A percentile compares a stretch with the other conserved stretches of the same genome.
Evolutionary conservation across 1,284 basidiomycete species (phyloP).

Genomic region (Pulveroboletus sp.): DNA sequence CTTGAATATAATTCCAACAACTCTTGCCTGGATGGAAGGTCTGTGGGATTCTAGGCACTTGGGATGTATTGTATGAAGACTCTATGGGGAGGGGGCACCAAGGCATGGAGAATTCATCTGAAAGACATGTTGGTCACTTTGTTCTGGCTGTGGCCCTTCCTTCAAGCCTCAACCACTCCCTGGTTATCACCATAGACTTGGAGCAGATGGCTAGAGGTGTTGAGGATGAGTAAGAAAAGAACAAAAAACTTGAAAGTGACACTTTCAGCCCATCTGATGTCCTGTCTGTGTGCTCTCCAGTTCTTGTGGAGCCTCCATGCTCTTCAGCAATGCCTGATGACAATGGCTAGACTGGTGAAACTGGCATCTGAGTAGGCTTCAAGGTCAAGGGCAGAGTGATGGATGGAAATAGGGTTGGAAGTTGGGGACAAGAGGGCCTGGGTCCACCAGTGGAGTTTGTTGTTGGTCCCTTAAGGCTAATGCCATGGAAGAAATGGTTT

Average conservation of each 20-base stretch:
- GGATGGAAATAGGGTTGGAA: rapidly evolving
- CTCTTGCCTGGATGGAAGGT: neutral
- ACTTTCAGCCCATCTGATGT: conserved; percentile 35
- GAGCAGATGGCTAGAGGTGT: too few relatives aligned
- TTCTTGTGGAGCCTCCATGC: conserved; percentile 13
- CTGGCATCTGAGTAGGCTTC: conserved; percentile 43
- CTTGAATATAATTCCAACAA: too few relatives aligned
- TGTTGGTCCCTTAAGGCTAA: too few relatives aligned
- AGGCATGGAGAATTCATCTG: conserved; percentile 4
- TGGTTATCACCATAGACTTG: conserved; percentile 29
- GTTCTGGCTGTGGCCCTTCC: neutral
- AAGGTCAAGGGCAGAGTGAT: rapidly evolving
- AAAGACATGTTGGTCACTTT: neutral
- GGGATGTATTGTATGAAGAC: too few relatives aligned
- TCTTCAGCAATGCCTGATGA: conserved; percentile 6
- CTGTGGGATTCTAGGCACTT: neutral
- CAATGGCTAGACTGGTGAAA: conserved; percentile 34
- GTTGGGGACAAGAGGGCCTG: too few relatives aligned
- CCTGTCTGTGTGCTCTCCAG: conserved; percentile 8
- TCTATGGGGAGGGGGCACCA: too few relatives aligned
- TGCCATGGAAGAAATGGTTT: too few relatives aligned
- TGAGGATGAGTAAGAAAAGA: too few relatives aligned
- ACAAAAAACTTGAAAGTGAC: neutral
- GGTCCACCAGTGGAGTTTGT: too few relatives aligned
- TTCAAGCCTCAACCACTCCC: neutral